These are phyloP conservation scores for Cladosporium halotolerans DNA, from an alignment of 2,329 filamentous ascomycete species.

Conservation along the genomic window DNA sequence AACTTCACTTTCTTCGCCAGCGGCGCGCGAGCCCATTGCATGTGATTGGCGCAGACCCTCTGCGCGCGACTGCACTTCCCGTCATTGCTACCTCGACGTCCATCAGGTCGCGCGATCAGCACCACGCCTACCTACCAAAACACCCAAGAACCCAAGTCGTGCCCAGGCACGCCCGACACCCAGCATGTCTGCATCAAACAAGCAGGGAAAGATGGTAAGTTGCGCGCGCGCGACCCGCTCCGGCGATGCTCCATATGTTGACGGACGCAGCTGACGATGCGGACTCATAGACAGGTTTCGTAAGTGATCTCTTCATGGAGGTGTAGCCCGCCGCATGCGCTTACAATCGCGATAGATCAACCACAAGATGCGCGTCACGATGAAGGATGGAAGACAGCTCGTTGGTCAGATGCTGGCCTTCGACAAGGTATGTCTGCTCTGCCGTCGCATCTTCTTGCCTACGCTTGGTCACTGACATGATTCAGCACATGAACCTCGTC, in stretches of 20 bases:
- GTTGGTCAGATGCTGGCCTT: constrained; percentile 97
- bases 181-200: constrained; percentile 48
- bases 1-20: constrained; percentile 9
- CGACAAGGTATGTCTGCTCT: constrained; percentile 64
- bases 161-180: constrained; percentile 24
- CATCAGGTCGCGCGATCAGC: background rate
- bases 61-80: constrained; percentile 8
- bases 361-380: constrained; percentile 95
- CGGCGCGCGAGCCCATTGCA: background rate
- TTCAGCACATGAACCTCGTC: constrained; percentile 96
- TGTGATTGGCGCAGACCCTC: constrained; percentile 11
- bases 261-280: constrained; percentile 36
- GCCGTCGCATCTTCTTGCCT: background rate
- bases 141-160: background rate
- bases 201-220: constrained; percentile 99
- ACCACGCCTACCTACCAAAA: background rate
- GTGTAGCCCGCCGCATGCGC: constrained; percentile 3
- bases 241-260: constrained; percentile 24
- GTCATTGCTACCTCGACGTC: constrained; percentile 5
- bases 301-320: constrained; percentile 44
- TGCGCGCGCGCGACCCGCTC: constrained; percentile 15
- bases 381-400: constrained; percentile 94
- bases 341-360: constrained; percentile 65
- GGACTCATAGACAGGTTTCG: constrained; percentile 54
- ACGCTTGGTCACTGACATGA: background rate